phyloP scores from a whole-genome alignment of 495 filamentous ascomycete genomes.

The Xylaria grammica region DNA sequence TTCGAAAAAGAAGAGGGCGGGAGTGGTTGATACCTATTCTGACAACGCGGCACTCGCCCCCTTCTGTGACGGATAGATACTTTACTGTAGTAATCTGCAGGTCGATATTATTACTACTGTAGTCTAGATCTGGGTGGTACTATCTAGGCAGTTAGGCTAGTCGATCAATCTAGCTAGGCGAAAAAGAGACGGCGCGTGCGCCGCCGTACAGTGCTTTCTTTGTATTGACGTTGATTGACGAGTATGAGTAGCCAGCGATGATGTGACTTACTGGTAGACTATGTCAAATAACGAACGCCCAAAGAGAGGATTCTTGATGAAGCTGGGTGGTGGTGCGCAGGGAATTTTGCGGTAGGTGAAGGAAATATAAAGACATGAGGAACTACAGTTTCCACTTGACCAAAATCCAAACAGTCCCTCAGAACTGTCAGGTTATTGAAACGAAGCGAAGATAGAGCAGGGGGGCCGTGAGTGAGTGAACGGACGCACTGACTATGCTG shows the following conservation, averaged over 20 bases:
- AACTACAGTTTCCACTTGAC: too few species aligned
- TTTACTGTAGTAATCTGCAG: constrained; percentile 14
- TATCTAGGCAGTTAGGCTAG: background rate
- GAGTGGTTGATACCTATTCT: too few species aligned
- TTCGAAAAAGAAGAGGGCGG: background rate
- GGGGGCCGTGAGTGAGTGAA: background rate
- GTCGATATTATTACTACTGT: constrained; percentile 16
- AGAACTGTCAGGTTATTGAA: constrained; percentile 4
- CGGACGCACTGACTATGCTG: constrained; percentile 12
- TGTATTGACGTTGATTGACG: constrained; percentile 1
- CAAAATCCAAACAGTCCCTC: background rate
- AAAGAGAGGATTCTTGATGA: too few species aligned
- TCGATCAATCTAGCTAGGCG: constrained; percentile 7
- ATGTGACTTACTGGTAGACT: background rate
- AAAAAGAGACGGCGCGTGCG: background rate
- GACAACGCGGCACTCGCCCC: background rate
- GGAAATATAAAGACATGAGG: too few species aligned
- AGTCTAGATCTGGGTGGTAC: constrained; percentile 8
- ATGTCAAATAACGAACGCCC: background rate
- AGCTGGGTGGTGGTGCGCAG: too few species aligned
- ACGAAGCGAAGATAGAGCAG: constrained; percentile 2
- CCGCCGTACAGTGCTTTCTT: background rate
- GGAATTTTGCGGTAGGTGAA: too few species aligned
- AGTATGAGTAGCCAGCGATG: background rate
- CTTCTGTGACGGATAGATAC: background rate